These are phyloP conservation scores for Mangifera indica DNA, from an alignment of 345 rosid genomes.

Conservation along the genomic window DNA sequence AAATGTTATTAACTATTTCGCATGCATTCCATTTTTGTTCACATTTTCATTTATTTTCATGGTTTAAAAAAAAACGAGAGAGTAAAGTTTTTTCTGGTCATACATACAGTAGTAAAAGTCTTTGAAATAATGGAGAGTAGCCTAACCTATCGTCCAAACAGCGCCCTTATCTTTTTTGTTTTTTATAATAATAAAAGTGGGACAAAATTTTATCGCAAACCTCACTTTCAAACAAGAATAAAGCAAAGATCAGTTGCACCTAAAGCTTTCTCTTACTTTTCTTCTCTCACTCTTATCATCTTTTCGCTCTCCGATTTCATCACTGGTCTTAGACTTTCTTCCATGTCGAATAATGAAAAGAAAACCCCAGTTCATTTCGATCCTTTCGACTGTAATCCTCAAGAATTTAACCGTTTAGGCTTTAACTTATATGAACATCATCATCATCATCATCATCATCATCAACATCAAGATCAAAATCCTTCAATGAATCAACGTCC, in stretches of 20 bases:
- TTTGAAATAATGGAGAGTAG: constrained; percentile 11
- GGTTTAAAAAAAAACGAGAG: not conserved
- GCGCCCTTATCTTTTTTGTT: not conserved
- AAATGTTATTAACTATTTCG: too few species aligned
- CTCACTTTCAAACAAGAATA: constrained; percentile 15
- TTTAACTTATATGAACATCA: constrained; percentile 25
- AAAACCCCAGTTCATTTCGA: constrained; percentile 24
- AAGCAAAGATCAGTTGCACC: not conserved
- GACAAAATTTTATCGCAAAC: constrained; percentile 3
- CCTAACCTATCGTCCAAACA: constrained; percentile 22
- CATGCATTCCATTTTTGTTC: not conserved
- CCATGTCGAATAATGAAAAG: constrained; percentile 37
- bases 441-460: not conserved
- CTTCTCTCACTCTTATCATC: constrained; percentile 1
- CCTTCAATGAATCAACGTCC: constrained; percentile 19
- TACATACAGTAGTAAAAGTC: not conserved
- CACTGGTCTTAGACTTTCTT: not conserved
- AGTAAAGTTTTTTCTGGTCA: not conserved
- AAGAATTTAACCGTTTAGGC: constrained; percentile 16
- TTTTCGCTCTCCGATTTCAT: constrained; percentile 1
- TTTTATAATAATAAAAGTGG: not conserved
- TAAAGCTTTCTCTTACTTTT: constrained; percentile 1
- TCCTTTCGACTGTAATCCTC: constrained; percentile 32
- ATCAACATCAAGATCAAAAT: constrained; percentile 12
- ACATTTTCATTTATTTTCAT: not conserved